Conservation (phyloP, 2,329 filamentous ascomycete species). For the Cladophialophora psammophila region DNA sequence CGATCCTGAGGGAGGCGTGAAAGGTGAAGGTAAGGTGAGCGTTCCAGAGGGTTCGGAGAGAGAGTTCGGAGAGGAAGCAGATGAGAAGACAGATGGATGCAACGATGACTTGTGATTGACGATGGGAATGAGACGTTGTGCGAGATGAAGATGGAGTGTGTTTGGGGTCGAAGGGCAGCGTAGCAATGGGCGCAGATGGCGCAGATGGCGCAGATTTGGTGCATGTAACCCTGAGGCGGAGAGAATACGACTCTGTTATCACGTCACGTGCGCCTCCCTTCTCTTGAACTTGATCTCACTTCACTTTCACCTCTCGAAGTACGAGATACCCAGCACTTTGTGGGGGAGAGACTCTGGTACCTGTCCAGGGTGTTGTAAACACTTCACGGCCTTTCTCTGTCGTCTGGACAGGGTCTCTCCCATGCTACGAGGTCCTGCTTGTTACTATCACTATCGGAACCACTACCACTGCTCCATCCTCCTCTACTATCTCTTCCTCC, state of each 20-base stretch:
- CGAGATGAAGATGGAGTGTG: conserved; percentile 3
- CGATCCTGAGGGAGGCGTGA: neutral
- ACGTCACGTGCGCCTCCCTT: conserved; percentile 13
- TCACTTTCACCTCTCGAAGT: no score
- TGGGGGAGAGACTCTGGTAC: neutral
- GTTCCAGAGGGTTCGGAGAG: neutral
- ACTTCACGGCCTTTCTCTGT: neutral
- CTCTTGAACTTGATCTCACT: neutral
- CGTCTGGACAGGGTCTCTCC: no score
- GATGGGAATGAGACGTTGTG: conserved; percentile 33
- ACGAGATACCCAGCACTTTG: no score
- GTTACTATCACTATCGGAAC: neutral
- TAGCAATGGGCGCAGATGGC: conserved; percentile 10
- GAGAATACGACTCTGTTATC: conserved; percentile 35
- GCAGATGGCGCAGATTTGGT: neutral
- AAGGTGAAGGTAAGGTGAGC: neutral
- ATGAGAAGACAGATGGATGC: conserved; percentile 24
- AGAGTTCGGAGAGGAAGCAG: neutral
- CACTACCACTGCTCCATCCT: conserved; percentile 8
- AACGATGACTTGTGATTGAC: conserved; percentile 27
- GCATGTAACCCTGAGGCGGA: conserved; percentile 35
- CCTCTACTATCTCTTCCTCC: neutral
- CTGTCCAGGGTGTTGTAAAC: conserved; percentile 10
- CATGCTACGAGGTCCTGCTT: neutral
- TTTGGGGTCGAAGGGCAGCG: conserved; percentile 8